These are phyloP conservation scores for Torulaspora globosa DNA, from an alignment of 1,139 yeast species.

Conservation along the genomic window DNA sequence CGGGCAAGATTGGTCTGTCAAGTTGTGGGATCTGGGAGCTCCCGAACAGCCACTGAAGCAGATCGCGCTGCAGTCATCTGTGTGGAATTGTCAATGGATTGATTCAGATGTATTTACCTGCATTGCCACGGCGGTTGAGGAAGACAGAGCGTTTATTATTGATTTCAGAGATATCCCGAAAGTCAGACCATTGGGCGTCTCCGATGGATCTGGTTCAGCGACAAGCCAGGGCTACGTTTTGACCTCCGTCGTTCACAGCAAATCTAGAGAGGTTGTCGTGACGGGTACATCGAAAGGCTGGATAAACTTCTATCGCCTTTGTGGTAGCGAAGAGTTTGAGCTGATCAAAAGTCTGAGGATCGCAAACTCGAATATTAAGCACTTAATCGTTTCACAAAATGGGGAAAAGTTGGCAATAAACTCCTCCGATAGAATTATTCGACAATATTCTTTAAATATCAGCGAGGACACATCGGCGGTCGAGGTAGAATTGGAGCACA, in stretches of 20 bases:
- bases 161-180: slow-evolving; percentile 52
- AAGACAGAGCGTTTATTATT: slow-evolving; percentile 46
- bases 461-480: slow-evolving; percentile 28
- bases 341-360: slow-evolving; percentile 52
- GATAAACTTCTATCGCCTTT: slow-evolving; percentile 49
- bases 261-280: slow-evolving; percentile 47
- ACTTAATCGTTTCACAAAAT: slow-evolving; percentile 58
- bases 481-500: slow-evolving; percentile 69
- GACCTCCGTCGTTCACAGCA: slow-evolving; percentile 35
- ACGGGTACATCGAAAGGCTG: slow-evolving; percentile 82
- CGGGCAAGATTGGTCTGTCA: slow-evolving; percentile 81
- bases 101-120: slow-evolving; percentile 17
- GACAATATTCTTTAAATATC: slow-evolving; percentile 56
- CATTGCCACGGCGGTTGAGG: slow-evolving; percentile 38
- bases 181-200: slow-evolving; percentile 31
- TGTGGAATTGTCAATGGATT: slow-evolving; percentile 35
- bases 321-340: slow-evolving; percentile 27
- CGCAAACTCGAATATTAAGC: slow-evolving; percentile 69
- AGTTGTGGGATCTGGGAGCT: slow-evolving; percentile 69
- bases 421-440: slow-evolving; percentile 74
- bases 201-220: slow-evolving; percentile 21
- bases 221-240: slow-evolving; percentile 31
- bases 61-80: slow-evolving; percentile 55
- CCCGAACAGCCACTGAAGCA: slow-evolving; percentile 66
- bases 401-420: slow-evolving; percentile 73